phyloP scores from a whole-genome alignment of 345 rosid species.

The Arabidopsis suecica region DNA sequence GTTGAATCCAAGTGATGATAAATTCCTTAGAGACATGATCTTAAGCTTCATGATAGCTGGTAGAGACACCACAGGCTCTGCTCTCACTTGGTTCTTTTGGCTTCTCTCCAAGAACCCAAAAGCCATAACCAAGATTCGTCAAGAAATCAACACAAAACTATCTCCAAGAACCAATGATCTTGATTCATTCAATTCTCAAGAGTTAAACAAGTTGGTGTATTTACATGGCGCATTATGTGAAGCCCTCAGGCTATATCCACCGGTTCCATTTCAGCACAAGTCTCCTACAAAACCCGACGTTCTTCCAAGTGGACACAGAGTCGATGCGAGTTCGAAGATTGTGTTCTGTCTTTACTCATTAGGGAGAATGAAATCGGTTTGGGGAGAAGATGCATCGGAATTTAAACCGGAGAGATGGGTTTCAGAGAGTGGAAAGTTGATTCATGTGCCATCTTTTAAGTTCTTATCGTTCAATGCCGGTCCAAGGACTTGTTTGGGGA shows the following conservation, averaged over 20 bases:
- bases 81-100: constrained; percentile 56
- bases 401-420: constrained; percentile 40
- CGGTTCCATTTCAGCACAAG: constrained; percentile 43
- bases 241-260: constrained; percentile 42
- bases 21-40: constrained; percentile 45
- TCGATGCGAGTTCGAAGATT: constrained; percentile 35
- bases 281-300: constrained; percentile 37
- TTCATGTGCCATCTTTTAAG: constrained; percentile 38
- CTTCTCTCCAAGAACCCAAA: constrained; percentile 39
- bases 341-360: constrained; percentile 40
- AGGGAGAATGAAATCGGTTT: constrained; percentile 44
- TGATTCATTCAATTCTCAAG: constrained; percentile 18
- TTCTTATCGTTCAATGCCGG: constrained; percentile 45
- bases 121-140: constrained; percentile 38
- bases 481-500: constrained; percentile 49
- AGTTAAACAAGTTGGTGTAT: constrained; percentile 44
- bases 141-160: constrained; percentile 39
- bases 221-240: constrained; percentile 50
- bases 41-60: constrained; percentile 40
- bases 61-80: constrained; percentile 43
- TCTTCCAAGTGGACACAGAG: constrained; percentile 45
- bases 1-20: constrained; percentile 24
- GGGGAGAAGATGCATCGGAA: constrained; percentile 39
- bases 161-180: constrained; percentile 20
- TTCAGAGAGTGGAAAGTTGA: constrained; percentile 40